Evolutionary conservation across 129 eudicot species (phyloP), one percentile per base, ranked within the genome.

Genomic region (Erigeron canadensis): DNA sequence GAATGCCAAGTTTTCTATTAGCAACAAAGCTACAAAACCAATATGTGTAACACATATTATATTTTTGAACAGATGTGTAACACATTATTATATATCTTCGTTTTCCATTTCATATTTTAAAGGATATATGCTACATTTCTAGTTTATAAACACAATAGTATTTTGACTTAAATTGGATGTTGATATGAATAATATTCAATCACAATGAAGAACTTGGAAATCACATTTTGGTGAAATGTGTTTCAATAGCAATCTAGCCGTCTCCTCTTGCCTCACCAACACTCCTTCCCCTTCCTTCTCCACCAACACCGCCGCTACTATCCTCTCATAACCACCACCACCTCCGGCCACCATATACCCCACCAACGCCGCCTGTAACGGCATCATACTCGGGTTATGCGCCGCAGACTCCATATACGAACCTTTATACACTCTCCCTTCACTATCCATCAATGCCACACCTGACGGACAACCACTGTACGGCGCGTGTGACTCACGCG

Each of bases 351-450:
- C 91, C 58, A 89, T 47, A 63, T 73, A 93, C 13, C 95, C 96
- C 80, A 93, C 89, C 81, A 89, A 15, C 58, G 98, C 96, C 64
- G 96, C 96, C 84, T 93, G 95, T 6, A 81, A 95, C 16, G 98
- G 96, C 77, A 90, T 88, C 55, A 93, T 63, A 28, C 98, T 93
- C 3, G 98, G 98, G 23, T 93, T 93, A 81, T 84, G 87, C 6
- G 98, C 98, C 0, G 98, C 98, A 19, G 96, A 89, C 67, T 93
- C 96, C 72, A 72, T 79, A 60, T 93, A 93, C 13, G 87, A 87
- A 0, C 98, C 98, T 12, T 56, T 85, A 37, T 78, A 85, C 71
- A 93, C 72, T 0, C 56, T 85, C 45, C 98, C 96, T 65, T 85
- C 84, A 16, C 72, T 73, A 75, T 89, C 96, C 89, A 87, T 84